Conservation (phyloP, 352 stramenopile species). For the Hyaloperonospora brassicae region DNA sequence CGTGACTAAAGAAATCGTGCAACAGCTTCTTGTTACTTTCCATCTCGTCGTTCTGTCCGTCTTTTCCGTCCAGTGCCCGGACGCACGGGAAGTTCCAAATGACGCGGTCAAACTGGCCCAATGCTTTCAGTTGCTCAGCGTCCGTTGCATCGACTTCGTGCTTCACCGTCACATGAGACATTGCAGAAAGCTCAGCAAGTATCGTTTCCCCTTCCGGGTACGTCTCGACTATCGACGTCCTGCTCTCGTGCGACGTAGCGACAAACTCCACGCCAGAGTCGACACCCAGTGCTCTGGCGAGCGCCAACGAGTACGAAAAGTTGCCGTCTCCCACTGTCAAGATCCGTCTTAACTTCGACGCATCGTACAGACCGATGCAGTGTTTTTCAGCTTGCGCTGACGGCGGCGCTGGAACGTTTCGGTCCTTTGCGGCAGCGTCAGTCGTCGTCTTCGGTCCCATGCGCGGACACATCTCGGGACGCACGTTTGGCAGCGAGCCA, state of each 20-base stretch:
- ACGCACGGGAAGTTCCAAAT: slow-evolving; percentile 97
- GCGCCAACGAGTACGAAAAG: slow-evolving; percentile 91
- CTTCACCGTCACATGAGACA: slow-evolving; percentile 55
- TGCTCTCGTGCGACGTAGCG: slow-evolving; percentile 89
- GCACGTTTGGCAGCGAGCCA: slow-evolving; percentile 61
- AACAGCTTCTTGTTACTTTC: slow-evolving; percentile 91
- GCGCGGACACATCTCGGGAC: slow-evolving; percentile 66
- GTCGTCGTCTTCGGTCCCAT: slow-evolving; percentile 14
- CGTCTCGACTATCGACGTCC: slow-evolving; percentile 75
- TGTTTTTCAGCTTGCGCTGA: slow-evolving; percentile 3
- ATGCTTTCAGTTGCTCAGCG: slow-evolving; percentile 56
- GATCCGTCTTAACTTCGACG: slow-evolving; percentile 38
- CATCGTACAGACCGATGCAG: slow-evolving; percentile 54
- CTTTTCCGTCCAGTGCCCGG: slow-evolving; percentile 79
- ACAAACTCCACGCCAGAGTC: slow-evolving; percentile 49
- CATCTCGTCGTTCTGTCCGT: slow-evolving; percentile 96
- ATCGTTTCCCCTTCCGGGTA: slow-evolving; percentile 87
- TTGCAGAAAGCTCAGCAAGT: slow-evolving; percentile 54
- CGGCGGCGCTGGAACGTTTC: neutral
- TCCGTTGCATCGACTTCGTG: slow-evolving; percentile 90
- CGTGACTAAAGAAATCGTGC: slow-evolving; percentile 81
- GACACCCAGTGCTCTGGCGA: slow-evolving; percentile 53
- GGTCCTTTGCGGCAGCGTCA: slow-evolving; percentile 6
- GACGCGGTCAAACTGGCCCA: slow-evolving; percentile 85
- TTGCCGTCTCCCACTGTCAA: slow-evolving; percentile 94